Percentiles rank a stretch among this genome's conserved stretches.
These are phyloP conservation scores for Apophysomyces trapeziformis DNA, from an alignment of 371 early-diverging fungal genomes.

Conservation along the genomic window DNA sequence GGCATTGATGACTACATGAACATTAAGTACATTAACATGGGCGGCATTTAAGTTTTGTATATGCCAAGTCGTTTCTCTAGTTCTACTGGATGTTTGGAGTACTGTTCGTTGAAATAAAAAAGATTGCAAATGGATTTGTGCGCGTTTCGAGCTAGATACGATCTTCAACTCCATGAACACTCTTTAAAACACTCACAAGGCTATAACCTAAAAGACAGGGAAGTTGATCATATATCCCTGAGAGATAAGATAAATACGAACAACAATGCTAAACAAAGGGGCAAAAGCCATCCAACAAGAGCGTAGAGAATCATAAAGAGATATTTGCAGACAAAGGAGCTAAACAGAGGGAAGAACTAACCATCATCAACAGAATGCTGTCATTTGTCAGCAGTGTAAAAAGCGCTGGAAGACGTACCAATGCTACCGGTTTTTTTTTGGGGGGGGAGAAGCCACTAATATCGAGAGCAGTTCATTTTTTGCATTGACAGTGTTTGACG, in stretches of 20 bases:
- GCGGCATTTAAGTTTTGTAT: conserved; percentile 25
- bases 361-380: not conserved
- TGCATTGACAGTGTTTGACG: not conserved
- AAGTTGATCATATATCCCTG: not conserved
- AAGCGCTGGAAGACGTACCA: not conserved
- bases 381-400: not conserved
- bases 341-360: not conserved
- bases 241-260: not conserved
- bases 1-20: conserved; percentile 71
- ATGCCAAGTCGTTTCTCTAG: not conserved
- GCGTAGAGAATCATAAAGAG: not conserved
- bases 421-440: not conserved
- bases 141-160: not conserved
- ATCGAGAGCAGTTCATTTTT: not conserved
- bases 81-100: no score
- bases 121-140: no score
- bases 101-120: no score
- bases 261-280: conserved; percentile 1
- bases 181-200: not conserved
- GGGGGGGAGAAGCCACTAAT: not conserved
- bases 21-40: conserved; percentile 65
- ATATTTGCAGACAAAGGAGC: not conserved
- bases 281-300: not conserved
- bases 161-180: not conserved
- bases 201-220: not conserved